These are phyloP conservation scores for Nakazawaea sp. DNA, from an alignment of 805 yeast species.

Conservation along the genomic window DNA sequence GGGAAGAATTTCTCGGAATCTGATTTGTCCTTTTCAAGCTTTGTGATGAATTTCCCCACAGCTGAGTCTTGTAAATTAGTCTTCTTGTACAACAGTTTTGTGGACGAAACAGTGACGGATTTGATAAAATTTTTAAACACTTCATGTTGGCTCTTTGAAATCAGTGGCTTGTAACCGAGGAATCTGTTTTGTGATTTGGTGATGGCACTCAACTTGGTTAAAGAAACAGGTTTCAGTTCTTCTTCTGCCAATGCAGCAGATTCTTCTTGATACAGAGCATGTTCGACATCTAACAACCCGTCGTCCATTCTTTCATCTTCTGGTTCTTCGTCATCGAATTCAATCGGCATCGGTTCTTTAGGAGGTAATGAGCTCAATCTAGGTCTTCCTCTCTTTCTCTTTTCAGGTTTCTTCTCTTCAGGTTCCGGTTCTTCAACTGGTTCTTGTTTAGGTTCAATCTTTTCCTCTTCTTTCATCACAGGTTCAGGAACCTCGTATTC, in stretches of 20 bases:
- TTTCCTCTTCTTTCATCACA: constrained; percentile 2
- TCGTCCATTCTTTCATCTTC: constrained; percentile 3
- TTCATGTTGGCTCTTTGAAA: neutral
- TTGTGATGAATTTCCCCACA: constrained; percentile 5
- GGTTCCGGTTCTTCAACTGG: constrained; percentile 13
- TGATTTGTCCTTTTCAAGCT: constrained; percentile 1
- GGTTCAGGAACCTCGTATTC: constrained; percentile 6
- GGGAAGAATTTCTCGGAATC: constrained; percentile 5
- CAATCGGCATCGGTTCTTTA: constrained; percentile 10
- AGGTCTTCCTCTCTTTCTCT: constrained; percentile 18
- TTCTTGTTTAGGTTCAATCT: constrained; percentile 13
- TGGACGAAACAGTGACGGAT: constrained; percentile 4
- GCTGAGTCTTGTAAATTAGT: constrained; percentile 3
- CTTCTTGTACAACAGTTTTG: constrained; percentile 4
- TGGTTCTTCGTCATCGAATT: constrained; percentile 9
- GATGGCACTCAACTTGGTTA: neutral
- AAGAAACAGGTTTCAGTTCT: constrained; percentile 2
- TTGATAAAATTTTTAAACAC: constrained; percentile 6
- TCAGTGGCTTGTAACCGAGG: constrained; percentile 1
- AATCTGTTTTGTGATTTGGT: constrained; percentile 1
- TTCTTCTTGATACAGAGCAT: no score
- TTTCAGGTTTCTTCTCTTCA: constrained; percentile 18
- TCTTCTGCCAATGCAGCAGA: constrained; percentile 9
- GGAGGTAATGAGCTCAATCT: constrained; percentile 14
- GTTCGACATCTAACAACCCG: neutral